Conservation (phyloP, 257 asterid genomes). For the Solanum ossicruentum region DNA sequence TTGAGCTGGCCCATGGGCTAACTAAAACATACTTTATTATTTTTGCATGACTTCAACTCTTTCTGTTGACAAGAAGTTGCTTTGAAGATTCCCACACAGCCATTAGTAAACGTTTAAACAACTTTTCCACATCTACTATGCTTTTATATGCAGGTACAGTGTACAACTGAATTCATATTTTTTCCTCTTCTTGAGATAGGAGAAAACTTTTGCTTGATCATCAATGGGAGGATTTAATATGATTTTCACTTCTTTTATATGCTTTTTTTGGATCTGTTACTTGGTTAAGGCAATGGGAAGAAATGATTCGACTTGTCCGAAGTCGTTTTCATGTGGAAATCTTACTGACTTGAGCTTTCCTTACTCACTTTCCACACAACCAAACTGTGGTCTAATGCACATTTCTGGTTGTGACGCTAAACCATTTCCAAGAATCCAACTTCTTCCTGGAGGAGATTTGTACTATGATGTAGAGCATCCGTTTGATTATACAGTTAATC, state of each 20-base stretch:
- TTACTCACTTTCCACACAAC: neutral
- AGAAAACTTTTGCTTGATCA: neutral
- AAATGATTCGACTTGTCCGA: neutral
- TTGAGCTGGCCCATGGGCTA: no score
- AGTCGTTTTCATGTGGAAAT: neutral
- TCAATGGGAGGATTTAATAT: neutral
- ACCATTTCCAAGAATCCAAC: neutral
- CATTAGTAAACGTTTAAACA: neutral
- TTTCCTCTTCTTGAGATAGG: neutral
- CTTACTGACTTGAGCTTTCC: neutral
- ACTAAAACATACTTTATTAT: no score
- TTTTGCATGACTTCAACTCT: neutral
- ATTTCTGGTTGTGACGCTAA: neutral
- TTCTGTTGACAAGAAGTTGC: neutral
- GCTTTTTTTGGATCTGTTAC: neutral
- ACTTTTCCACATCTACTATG: neutral
- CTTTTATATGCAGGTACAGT: neutral
- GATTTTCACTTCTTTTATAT: neutral
- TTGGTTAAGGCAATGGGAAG: neutral
- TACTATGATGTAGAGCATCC: neutral
- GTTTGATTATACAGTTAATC: fast-evolving
- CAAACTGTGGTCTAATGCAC: neutral
- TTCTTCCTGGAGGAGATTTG: neutral
- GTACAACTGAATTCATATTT: neutral
- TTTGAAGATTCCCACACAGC: neutral